These are phyloP conservation scores for Angophora floribunda DNA, from an alignment of 345 rosid species.

Conservation along the genomic window DNA sequence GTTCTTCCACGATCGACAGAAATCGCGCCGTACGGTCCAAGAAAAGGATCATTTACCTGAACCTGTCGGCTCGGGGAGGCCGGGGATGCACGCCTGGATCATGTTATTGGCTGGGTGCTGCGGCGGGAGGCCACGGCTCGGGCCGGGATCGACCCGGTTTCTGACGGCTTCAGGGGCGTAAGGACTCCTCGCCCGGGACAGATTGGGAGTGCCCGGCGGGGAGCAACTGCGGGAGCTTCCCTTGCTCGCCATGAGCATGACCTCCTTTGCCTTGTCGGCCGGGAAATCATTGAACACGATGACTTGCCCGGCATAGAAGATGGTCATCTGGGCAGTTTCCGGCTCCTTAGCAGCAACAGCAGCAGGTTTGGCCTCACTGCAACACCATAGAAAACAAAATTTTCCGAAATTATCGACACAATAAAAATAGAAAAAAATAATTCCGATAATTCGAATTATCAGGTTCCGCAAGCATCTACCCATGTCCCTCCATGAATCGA, in stretches of 20 bases:
- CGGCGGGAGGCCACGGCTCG: constrained; percentile 8
- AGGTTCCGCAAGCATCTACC: background rate
- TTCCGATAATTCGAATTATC: background rate
- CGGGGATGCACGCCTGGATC: constrained; percentile 24
- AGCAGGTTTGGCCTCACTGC: constrained; percentile 9
- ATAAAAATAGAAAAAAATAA: background rate
- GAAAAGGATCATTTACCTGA: constrained; percentile 26
- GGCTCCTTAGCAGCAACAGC: constrained; percentile 1
- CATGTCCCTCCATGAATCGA: background rate
- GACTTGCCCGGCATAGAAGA: constrained; percentile 78
- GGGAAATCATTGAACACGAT: constrained; percentile 66
- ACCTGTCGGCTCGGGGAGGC: constrained; percentile 22
- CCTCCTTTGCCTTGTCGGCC: constrained; percentile 70
- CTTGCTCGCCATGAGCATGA: constrained; percentile 53
- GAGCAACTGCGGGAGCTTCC: constrained; percentile 24
- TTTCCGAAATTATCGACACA: background rate
- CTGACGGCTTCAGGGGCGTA: constrained; percentile 9
- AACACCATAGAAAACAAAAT: background rate
- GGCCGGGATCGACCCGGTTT: constrained; percentile 9
- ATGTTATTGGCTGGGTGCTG: constrained; percentile 5
- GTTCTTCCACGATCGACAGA: background rate
- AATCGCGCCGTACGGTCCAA: background rate
- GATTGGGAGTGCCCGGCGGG: constrained; percentile 5
- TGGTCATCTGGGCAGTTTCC: constrained; percentile 62
- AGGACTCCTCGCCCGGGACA: background rate